A percentile compares a stretch with the other conserved stretches of the same genome.
phyloP scores from a whole-genome alignment of 2,329 filamentous ascomycete species.

The Trichoderma afroharzianum region DNA sequence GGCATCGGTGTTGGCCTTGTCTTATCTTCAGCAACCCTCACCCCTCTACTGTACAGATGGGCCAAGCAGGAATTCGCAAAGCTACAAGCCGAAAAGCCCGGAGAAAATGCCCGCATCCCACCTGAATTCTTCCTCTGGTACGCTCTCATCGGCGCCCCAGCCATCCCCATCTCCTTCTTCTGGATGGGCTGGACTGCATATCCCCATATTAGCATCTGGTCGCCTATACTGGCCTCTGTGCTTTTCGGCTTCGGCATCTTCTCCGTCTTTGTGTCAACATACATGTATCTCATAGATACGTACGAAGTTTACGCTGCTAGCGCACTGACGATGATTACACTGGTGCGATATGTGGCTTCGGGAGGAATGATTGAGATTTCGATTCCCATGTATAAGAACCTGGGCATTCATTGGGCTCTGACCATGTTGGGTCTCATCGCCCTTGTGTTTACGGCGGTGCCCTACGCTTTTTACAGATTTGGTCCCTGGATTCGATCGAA shows the following conservation, averaged over 20 bases:
- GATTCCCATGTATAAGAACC: conserved; percentile 35
- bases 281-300: conserved; percentile 10
- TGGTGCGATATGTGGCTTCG: conserved; percentile 32
- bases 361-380: conserved; percentile 39
- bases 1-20: neutral
- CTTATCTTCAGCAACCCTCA: neutral
- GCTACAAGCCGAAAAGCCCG: neutral
- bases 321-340: conserved; percentile 32
- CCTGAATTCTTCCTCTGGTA: conserved; percentile 13
- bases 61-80: neutral
- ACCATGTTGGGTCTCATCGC: conserved; percentile 33
- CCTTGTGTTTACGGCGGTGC: conserved; percentile 29
- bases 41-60: neutral
- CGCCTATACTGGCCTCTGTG: neutral
- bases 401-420: conserved; percentile 42
- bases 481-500: conserved; percentile 49
- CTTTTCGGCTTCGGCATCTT: conserved; percentile 6
- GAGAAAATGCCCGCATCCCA: neutral
- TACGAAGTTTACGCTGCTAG: neutral
- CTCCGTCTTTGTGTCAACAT: conserved; percentile 5
- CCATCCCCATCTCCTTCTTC: conserved; percentile 13
- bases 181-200: conserved; percentile 13
- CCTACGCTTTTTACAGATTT: conserved; percentile 34
- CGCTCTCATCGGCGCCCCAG: conserved; percentile 6
- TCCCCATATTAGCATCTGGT: conserved; percentile 8